phyloP scores from a whole-genome alignment of 495 filamentous ascomycete genomes.

The Sabuloglossum arenarium region DNA sequence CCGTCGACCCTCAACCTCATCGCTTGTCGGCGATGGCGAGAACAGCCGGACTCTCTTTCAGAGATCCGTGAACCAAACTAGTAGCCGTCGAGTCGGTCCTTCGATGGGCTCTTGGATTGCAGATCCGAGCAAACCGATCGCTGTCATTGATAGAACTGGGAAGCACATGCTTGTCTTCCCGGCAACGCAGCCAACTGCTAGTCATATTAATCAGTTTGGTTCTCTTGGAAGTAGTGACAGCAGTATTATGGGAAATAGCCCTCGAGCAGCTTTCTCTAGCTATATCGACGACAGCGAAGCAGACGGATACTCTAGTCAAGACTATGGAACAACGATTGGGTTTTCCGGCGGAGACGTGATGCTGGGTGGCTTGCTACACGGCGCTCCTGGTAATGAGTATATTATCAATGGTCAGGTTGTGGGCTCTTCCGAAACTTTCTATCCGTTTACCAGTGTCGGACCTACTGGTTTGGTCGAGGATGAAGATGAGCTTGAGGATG shows the following conservation, averaged over 20 bases:
- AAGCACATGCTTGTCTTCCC: constrained; percentile 51
- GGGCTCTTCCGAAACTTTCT: constrained; percentile 60
- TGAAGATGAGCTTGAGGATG: constrained; percentile 40
- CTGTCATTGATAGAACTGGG: constrained; percentile 45
- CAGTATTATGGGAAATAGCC: constrained; percentile 32
- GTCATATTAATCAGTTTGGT: constrained; percentile 1
- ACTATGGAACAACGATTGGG: constrained; percentile 35
- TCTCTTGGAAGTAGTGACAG: constrained; percentile 24
- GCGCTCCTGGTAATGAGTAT: constrained; percentile 28
- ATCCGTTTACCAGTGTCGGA: constrained; percentile 39
- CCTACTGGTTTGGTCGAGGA: constrained; percentile 33
- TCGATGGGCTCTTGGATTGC: constrained; percentile 31
- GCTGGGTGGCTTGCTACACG: constrained; percentile 37
- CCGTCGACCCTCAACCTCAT: constrained; percentile 29
- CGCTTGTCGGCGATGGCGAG: constrained; percentile 30
- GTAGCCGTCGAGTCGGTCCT: constrained; percentile 33
- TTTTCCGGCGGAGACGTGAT: constrained; percentile 51
- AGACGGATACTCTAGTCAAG: constrained; percentile 25
- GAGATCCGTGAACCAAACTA: constrained; percentile 21
- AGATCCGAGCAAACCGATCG: constrained; percentile 47
- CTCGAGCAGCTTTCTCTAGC: constrained; percentile 17
- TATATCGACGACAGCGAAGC: constrained; percentile 31
- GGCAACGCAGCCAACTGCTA: constrained; percentile 21
- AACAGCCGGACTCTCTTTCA: constrained; percentile 20
- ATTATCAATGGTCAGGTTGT: constrained; percentile 44